Evolutionary conservation across 2,329 filamentous ascomycete species (phyloP), one percentile per base, ranked within the genome.

Genomic region (Scytalidium sp.): DNA sequence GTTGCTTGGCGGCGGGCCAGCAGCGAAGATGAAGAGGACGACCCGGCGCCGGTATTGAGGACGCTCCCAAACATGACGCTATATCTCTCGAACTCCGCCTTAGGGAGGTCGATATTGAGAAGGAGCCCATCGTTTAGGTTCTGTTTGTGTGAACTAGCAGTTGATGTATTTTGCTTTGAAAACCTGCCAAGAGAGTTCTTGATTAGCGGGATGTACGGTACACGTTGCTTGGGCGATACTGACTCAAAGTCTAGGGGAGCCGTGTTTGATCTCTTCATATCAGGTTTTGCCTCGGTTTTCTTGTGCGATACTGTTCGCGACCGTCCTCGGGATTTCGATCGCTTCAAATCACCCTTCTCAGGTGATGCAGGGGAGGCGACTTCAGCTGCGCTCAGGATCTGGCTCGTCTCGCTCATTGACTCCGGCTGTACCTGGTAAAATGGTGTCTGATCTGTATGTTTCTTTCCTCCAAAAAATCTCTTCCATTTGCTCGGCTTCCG

Each of bases 51-150:
- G 22, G 60, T 60, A 53, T 81, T 79, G 21, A 96, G 72, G 6
- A 97, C 75, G 32, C 80, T 81, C 49, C 85, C 83, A 63, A 97
- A 97, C 92, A 97, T 97, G 56, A 97, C 81, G 59, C 91, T 96
- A 60, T 96, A 97, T 44, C 93, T 78, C 65, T 97, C 93, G 77
- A 97, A 76, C 54, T 87, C 83, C 49, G 88, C 78, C 45, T 81
- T 80, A 1, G 93, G 92, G 50, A 97, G 94, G 46, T 92, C 83
- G 15, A 97, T 79, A 59, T 91, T 78, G 19, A 97, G 72, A 6
- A 86, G 67, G 2, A 71, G 68, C 9, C 64, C 46, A 11, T 48
- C 43, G 19, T 54, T 39, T 15, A 36, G 27, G 19, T 36, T 42
- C 5, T 41, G 40, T 7, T 46, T 49, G 8, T 49, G 22, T 5